phyloP scores from a whole-genome alignment of 108 stramenopile species.

The Cyclotella sp. region DNA sequence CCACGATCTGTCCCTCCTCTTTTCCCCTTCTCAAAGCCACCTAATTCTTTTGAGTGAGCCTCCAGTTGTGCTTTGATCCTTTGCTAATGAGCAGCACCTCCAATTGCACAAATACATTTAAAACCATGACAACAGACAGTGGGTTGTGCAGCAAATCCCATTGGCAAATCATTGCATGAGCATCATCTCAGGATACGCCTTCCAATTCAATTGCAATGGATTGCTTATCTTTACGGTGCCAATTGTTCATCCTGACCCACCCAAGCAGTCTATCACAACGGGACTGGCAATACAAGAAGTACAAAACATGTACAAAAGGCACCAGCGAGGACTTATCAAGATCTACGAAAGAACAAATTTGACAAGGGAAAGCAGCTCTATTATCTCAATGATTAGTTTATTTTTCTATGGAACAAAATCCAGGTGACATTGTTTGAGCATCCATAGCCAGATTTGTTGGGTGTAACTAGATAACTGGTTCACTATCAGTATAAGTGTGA shows the following conservation, averaged over 20 bases:
- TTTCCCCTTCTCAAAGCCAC: conserved; percentile 22
- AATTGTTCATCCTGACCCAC: conserved; percentile 8
- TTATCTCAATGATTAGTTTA: conserved; percentile 28
- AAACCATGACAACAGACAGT: background rate
- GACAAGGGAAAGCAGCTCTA: conserved; percentile 34
- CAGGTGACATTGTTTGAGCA: conserved; percentile 54
- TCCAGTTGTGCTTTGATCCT: conserved; percentile 41
- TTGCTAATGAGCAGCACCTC: conserved; percentile 33
- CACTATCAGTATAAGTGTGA: conserved; percentile 55
- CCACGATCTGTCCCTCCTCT: conserved; percentile 21
- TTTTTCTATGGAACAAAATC: conserved; percentile 21
- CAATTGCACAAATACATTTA: conserved; percentile 40
- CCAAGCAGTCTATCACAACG: conserved; percentile 25
- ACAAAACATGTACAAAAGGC: conserved; percentile 29
- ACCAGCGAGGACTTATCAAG: conserved; percentile 53
- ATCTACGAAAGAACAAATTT: conserved; percentile 45
- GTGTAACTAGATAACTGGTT: conserved; percentile 53
- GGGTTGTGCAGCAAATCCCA: background rate
- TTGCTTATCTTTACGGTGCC: conserved; percentile 35
- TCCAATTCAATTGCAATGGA: conserved; percentile 27
- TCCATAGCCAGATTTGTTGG: conserved; percentile 56
- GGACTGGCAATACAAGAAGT: conserved; percentile 46
- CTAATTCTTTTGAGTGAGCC: conserved; percentile 41
- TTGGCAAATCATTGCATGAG: conserved; percentile 24
- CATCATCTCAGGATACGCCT: conserved; percentile 33